Evolutionary conservation across 129 eudicot genomes (phyloP), one percentile per base, ranked within the genome.

Genomic region (Helianthus tuberosus): DNA sequence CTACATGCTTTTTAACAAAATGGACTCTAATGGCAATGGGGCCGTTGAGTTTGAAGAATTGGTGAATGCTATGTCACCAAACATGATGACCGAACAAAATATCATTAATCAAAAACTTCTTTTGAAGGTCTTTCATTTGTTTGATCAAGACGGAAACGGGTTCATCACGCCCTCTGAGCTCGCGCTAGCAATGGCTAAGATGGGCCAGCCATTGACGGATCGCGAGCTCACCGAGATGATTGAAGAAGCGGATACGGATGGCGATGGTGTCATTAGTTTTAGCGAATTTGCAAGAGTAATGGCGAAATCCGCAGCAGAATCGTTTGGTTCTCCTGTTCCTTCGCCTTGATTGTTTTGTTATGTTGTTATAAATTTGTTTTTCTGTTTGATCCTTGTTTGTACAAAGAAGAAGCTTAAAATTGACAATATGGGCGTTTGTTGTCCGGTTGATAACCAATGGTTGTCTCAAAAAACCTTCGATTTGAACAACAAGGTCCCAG

Each of bases 261-360:
- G 85, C 16, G 89, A 84, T 77, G 89, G 89, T 17, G 85, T 81
- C 5, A 84, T 84, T 69, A 84, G 74, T 66, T 80, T 84, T 68
- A 68, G 43, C 36, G 88, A 84, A 70, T 84, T 84, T 64, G 80
- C 88, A 3, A 64, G 75, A 5, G 64, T 81, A 11, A 84, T 84
- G 89, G 85, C 85, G 5, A 77, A 66, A 70, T 84, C 89, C 32
- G 85, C 89, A 6, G 81, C 83, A 5, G 80, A 77, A 39, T 75
- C 82, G 44, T 70, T 84, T 76, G 85, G 88, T 32, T 68, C 80
- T 17, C 68, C 81, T 5, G 83, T 86, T 38, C 67, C 52, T 7
- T 58, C 43, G 64, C 74, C 74, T 35, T 69, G 74, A 69, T 50
- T 39, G 46, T 39, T 39, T 39, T 39, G 46, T 5, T 39, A 5